These are phyloP conservation scores for Fraxinus excelsior DNA, from an alignment of 257 asterid genomes.

Conservation along the genomic window DNA sequence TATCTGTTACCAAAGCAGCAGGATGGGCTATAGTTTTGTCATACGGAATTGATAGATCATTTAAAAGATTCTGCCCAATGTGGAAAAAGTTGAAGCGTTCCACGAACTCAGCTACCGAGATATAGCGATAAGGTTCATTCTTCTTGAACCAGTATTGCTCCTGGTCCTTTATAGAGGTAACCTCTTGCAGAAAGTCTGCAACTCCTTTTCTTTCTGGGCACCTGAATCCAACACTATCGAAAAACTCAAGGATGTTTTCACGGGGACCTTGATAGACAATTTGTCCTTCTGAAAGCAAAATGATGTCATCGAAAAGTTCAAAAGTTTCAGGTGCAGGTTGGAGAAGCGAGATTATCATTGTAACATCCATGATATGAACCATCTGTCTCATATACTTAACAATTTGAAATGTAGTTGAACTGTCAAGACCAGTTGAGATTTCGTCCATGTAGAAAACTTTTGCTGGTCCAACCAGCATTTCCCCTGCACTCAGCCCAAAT, in stretches of 20 bases:
- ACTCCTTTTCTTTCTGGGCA: slow-evolving; percentile 95
- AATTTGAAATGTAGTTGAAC: slow-evolving; percentile 90
- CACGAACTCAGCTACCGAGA: slow-evolving; percentile 70
- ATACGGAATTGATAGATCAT: slow-evolving; percentile 72
- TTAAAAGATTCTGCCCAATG: slow-evolving; percentile 58
- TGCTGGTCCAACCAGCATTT: slow-evolving; percentile 96
- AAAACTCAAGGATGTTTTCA: slow-evolving; percentile 75
- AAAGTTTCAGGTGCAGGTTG: slow-evolving; percentile 97
- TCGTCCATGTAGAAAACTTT: slow-evolving; percentile 97
- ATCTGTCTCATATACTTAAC: slow-evolving; percentile 83
- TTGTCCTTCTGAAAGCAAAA: slow-evolving; percentile 82
- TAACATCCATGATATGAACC: slow-evolving; percentile 91
- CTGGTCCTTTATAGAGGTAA: slow-evolving; percentile 86
- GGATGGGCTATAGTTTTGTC: slow-evolving; percentile 75
- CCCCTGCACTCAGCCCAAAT: slow-evolving; percentile 52
- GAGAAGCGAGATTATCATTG: slow-evolving; percentile 88
- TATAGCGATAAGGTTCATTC: slow-evolving; percentile 56
- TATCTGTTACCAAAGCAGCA: slow-evolving; percentile 86
- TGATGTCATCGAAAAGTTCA: slow-evolving; percentile 84
- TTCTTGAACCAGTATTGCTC: slow-evolving; percentile 86
- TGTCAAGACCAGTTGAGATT: slow-evolving; percentile 96
- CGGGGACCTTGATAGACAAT: slow-evolving; percentile 92
- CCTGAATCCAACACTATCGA: slow-evolving; percentile 79
- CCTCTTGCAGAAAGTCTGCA: slow-evolving; percentile 96
- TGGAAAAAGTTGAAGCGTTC: slow-evolving; percentile 68